phyloP scores from a whole-genome alignment of 2,329 filamentous ascomycete genomes.

The Claviceps quebecensis region DNA sequence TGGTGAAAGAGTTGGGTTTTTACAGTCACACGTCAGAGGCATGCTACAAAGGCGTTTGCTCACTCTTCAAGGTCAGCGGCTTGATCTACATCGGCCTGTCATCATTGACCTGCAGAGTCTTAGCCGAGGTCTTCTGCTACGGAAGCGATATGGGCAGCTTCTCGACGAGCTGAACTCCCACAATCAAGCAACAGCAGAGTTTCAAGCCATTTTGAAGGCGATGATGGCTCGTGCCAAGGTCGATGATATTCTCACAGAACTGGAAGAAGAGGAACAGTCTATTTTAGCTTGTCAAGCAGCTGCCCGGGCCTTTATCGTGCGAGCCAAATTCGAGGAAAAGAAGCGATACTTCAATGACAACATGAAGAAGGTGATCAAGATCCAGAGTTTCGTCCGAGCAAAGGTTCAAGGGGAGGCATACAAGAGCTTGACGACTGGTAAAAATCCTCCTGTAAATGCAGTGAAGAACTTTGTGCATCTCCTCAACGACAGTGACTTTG shows the following conservation, averaged over 20 bases:
- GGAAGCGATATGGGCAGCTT: conserved; percentile 46
- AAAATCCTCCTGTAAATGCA: conserved; percentile 90
- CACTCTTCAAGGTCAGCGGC: conserved; percentile 33
- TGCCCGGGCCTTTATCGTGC: conserved; percentile 59
- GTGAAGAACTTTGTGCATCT: conserved; percentile 98
- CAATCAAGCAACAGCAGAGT: conserved; percentile 48
- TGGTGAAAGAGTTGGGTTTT: conserved; percentile 30
- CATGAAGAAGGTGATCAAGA: conserved; percentile 98
- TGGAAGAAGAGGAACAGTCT: conserved; percentile 71
- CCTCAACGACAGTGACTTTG: conserved; percentile 94
- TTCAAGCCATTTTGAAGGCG: conserved; percentile 67
- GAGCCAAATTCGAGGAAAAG: conserved; percentile 68
- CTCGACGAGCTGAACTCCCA: conserved; percentile 58
- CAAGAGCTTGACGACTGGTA: conserved; percentile 89
- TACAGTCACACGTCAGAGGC: conserved; percentile 48
- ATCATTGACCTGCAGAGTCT: conserved; percentile 53
- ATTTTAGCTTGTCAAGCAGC: conserved; percentile 63
- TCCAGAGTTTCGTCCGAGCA: conserved; percentile 89
- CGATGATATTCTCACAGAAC: conserved; percentile 57
- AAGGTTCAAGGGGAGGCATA: conserved; percentile 96
- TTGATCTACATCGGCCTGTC: conserved; percentile 42
- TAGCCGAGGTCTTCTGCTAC: conserved; percentile 49
- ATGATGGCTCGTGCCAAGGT: conserved; percentile 65
- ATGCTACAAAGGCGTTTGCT: conserved; percentile 42
- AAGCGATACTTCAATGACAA: conserved; percentile 83